These are phyloP conservation scores for Leptographium wingfieldii DNA, from an alignment of 2,329 filamentous ascomycete species.

Conservation along the genomic window DNA sequence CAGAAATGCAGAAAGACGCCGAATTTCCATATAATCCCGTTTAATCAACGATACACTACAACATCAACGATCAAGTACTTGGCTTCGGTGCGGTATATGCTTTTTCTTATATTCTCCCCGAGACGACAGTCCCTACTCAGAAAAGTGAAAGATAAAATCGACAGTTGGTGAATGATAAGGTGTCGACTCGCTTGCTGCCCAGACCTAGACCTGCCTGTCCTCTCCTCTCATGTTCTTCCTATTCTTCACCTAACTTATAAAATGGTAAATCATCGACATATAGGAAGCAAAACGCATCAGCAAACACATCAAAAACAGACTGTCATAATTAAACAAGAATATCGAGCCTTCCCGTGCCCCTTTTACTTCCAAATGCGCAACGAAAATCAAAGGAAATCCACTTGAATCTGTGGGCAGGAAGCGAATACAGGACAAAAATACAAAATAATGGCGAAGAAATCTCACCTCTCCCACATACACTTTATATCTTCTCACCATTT, in stretches of 20 bases:
- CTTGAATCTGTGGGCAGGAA: not conserved
- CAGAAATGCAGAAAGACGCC: not conserved
- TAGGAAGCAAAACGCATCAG: not conserved
- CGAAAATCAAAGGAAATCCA: not conserved
- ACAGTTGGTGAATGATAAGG: too few relatives aligned
- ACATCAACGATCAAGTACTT: not conserved
- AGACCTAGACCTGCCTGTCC: too few relatives aligned
- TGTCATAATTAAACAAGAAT: slow-evolving; percentile 10
- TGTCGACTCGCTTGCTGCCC: too few relatives aligned
- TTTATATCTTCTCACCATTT: not conserved
- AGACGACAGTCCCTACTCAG: not conserved
- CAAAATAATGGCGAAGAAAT: not conserved
- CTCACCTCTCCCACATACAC: not conserved
- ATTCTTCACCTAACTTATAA: not conserved
- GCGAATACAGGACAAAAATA: not conserved
- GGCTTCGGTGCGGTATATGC: not conserved
- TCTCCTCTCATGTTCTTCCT: too few relatives aligned
- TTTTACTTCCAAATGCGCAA: slow-evolving; percentile 2
- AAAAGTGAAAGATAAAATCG: not conserved
- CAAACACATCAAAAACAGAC: not conserved
- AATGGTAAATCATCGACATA: not conserved
- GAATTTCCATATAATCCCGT: too few relatives aligned
- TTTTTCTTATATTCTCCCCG: not conserved
- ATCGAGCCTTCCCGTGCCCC: slow-evolving; percentile 9
- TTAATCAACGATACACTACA: not conserved